Evolutionary conservation across 169 alveolate species (phyloP), one percentile per base, ranked within the genome.

Genomic region (Plasmodium adleri): DNA sequence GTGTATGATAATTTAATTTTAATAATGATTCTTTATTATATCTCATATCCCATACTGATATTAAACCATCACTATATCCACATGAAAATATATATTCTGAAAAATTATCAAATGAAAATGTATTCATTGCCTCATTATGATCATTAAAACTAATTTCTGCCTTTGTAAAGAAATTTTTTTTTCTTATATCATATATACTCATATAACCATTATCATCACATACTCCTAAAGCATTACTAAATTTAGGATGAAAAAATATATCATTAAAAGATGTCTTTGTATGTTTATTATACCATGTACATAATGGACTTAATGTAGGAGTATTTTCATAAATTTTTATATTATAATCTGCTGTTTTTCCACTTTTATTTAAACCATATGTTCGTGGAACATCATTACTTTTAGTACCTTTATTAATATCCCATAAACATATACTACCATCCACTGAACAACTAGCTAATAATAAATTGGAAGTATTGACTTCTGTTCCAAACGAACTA

Each of bases 371-470:
- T n/a, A 91, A 62, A 9, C 91, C 90, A 68, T 91, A 90, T 15
- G 89, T 76, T 52, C 90, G 50, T 4, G 89, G 89, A 8, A 90
- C 94, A 5, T 62, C 74, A 45, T 72, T 67, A 28, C 88, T 39
- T 54, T 88, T 74, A 22, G 95, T 50, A 1, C 58, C 72, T 39
- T 93, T 74, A 89, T 95, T 96, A 32, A 96, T 90, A 91, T 97
- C 98, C 99, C 99, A 97, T 12, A 96, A 87, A 76, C 97, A 94
- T 39, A 97, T 95, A 22, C 95, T 72, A 39, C 94, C 94, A 89
- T 97, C 99, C 26, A 96, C 96, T 22, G 98, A 96, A n/a, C 98
- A 97, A 9, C 98, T 96, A 20, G 96, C 96, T 15, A 97, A 93
- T 26, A 78, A 78, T 52, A 78, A 66, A 43, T 78, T 66, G 56